phyloP scores from a whole-genome alignment of 164 flowering plant genomes.

The Liriodendron chinense region DNA sequence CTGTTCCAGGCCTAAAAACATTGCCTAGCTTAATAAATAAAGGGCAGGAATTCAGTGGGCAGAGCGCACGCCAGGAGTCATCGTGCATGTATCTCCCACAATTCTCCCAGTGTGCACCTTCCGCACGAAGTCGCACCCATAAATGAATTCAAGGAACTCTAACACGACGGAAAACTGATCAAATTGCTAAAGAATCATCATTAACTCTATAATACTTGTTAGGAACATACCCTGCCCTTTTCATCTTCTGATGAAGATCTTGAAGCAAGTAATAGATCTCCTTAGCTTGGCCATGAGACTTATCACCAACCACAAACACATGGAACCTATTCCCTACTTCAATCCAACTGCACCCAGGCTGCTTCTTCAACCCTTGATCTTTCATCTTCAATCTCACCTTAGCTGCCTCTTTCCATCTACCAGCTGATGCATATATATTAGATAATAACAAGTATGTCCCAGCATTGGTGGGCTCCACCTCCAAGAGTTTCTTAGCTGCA shows the following conservation, averaged over 20 bases:
- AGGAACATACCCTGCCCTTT: slow-evolving; percentile 12
- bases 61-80: no score
- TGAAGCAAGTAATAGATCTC: slow-evolving; percentile 13
- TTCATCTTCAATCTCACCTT: slow-evolving; percentile 18
- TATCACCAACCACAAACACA: slow-evolving; percentile 17
- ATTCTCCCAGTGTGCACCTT: no score
- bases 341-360: slow-evolving; percentile 25
- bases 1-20: no score
- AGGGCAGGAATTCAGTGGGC: no score
- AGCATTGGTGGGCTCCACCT: slow-evolving; percentile 18
- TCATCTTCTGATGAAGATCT: slow-evolving; percentile 10
- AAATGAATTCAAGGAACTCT: no score
- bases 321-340: slow-evolving; percentile 14
- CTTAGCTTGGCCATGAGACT: slow-evolving; percentile 17
- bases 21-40: no score
- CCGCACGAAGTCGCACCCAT: no score
- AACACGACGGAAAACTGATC: no score
- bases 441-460: slow-evolving; percentile 15
- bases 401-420: slow-evolving; percentile 20
- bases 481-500: slow-evolving; percentile 16
- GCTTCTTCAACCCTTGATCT: slow-evolving; percentile 16
- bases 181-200: slow-evolving; percentile 1
- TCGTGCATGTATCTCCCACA: no score
- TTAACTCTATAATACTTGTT: background rate
- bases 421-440: slow-evolving; percentile 18